phyloP scores from a whole-genome alignment of 2,329 filamentous ascomycete genomes.

The Mariannaea elegans region DNA sequence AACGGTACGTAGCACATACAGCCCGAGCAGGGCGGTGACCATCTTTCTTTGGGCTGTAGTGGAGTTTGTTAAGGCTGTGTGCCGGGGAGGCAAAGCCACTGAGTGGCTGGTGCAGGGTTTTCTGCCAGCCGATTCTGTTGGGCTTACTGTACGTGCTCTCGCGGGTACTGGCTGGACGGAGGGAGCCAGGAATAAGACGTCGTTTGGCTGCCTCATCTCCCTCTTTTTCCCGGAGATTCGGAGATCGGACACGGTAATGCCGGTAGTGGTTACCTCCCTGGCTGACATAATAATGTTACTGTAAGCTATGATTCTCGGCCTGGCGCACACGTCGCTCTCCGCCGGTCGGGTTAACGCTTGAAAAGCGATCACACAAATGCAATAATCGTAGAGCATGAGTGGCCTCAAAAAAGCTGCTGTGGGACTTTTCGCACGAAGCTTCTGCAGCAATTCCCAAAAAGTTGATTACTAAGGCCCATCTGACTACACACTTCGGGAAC shows the following conservation, averaged over 20 bases:
- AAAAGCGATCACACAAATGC: constrained; percentile 6
- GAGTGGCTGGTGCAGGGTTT: constrained; percentile 24
- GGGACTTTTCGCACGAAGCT: no score
- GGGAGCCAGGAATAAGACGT: background rate
- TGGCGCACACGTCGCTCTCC: constrained; percentile 1
- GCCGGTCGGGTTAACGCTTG: background rate
- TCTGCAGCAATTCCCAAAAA: no score
- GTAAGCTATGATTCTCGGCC: constrained; percentile 3
- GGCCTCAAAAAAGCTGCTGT: background rate
- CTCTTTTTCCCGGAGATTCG: constrained; percentile 13
- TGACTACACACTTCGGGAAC: background rate
- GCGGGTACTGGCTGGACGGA: background rate
- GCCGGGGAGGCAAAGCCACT: constrained; percentile 24
- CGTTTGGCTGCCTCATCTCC: constrained; percentile 5
- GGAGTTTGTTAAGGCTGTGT: constrained; percentile 5
- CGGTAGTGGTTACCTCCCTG: background rate
- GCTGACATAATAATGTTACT: constrained; percentile 7
- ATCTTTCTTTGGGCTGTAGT: constrained; percentile 7
- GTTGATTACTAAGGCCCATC: no score
- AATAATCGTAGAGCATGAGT: background rate
- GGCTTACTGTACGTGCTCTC: background rate
- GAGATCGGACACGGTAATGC: constrained; percentile 18
- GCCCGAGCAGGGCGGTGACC: constrained; percentile 7
- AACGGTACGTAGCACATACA: background rate
- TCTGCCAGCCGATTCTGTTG: background rate